Evolutionary conservation across 176 grass and related monocot species (phyloP).

Genomic region (Panicum miliaceum): DNA sequence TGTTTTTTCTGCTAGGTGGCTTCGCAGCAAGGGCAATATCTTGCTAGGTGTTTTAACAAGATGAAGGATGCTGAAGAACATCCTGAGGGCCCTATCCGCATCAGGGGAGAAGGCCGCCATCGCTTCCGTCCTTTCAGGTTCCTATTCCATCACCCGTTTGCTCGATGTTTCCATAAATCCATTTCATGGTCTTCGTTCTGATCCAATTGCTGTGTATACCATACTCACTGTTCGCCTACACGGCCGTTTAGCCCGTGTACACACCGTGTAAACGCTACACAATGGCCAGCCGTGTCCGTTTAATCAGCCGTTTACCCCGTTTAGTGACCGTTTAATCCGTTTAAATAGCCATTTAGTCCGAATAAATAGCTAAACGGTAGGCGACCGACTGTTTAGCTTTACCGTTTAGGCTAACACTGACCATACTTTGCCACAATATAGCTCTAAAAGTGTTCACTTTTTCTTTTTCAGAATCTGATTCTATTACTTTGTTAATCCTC

Average conservation of each 20-base stretch:
- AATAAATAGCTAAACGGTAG: no score
- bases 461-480: slow-evolving; percentile 30
- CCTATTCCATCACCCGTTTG: background rate
- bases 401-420: no score
- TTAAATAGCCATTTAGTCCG: no score
- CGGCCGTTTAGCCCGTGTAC: no score
- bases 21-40: slow-evolving; percentile 91
- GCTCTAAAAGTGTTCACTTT: background rate
- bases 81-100: slow-evolving; percentile 89
- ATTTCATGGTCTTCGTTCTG: slow-evolving; percentile 4
- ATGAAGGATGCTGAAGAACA: slow-evolving; percentile 75
- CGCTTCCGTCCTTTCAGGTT: slow-evolving; percentile 92
- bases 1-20: slow-evolving; percentile 69
- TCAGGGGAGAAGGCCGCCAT: slow-evolving; percentile 79
- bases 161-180: background rate
- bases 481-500: slow-evolving; percentile 27
- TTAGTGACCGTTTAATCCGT: no score
- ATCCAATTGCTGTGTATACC: background rate
- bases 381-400: no score
- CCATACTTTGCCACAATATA: background rate
- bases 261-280: no score
- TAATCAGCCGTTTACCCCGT: no score
- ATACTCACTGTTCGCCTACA: no score
- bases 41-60: slow-evolving; percentile 92
- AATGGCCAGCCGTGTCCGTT: no score